phyloP scores from a whole-genome alignment of 2,329 filamentous ascomycete genomes.

The Colletotrichum truncatum region DNA sequence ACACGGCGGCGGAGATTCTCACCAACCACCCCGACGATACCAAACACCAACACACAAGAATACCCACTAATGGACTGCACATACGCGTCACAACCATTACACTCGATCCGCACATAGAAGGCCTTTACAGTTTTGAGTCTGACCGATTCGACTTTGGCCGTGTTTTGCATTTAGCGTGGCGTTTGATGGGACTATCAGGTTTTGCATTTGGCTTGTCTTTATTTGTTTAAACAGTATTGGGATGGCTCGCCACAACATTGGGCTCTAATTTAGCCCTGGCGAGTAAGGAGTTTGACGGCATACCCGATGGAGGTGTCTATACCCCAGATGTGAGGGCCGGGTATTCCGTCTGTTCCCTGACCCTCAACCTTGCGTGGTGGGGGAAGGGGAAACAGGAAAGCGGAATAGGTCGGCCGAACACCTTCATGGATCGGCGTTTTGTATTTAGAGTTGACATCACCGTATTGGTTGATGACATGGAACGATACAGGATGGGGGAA shows the following conservation, averaged over 20 bases:
- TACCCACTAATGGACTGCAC: slow-evolving; percentile 26
- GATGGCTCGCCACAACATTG: neutral
- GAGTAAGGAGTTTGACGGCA: slow-evolving; percentile 18
- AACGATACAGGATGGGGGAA: neutral
- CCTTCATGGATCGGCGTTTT: slow-evolving; percentile 26
- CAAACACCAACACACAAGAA: slow-evolving; percentile 11
- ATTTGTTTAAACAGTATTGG: neutral
- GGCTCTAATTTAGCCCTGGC: neutral
- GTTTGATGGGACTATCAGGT: slow-evolving; percentile 22
- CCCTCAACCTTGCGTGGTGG: too few species aligned
- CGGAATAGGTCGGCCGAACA: slow-evolving; percentile 18
- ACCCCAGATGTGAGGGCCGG: slow-evolving; percentile 23
- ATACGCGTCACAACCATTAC: slow-evolving; percentile 9
- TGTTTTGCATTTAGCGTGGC: slow-evolving; percentile 30
- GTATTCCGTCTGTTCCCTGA: neutral
- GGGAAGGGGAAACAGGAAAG: neutral
- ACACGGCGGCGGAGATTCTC: slow-evolving; percentile 12
- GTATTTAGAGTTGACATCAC: slow-evolving; percentile 22
- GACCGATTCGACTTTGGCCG: slow-evolving; percentile 10
- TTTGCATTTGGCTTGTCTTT: slow-evolving; percentile 2
- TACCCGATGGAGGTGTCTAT: slow-evolving; percentile 24
- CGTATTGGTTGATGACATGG: slow-evolving; percentile 3
- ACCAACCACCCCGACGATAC: slow-evolving; percentile 3
- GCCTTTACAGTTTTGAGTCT: neutral
- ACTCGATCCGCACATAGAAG: slow-evolving; percentile 16